Evolutionary conservation across 2,329 filamentous ascomycete genomes (phyloP).

Genomic region (Ceratocystis ficicola): DNA sequence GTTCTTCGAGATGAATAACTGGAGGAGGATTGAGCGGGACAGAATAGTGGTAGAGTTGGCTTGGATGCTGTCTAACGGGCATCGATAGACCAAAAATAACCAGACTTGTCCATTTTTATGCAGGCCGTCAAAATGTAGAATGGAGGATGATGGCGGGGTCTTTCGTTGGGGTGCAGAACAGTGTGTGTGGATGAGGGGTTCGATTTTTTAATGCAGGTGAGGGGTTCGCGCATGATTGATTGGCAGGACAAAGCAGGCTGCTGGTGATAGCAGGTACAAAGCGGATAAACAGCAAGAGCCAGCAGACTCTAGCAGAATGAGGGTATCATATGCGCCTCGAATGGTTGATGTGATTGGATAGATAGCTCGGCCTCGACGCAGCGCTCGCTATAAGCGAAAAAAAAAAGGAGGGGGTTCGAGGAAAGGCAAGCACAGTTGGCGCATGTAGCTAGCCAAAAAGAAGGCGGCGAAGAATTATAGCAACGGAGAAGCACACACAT

Average conservation of each 20-base stretch:
- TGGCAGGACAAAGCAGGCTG: neutral
- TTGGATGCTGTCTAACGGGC: neutral
- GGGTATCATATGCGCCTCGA: neutral
- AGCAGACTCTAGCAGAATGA: neutral
- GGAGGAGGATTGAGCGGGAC: neutral
- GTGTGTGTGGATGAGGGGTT: slow-evolving; percentile 2
- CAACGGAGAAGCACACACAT: slow-evolving; percentile 1
- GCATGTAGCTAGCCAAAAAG: neutral
- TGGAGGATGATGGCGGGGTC: neutral
- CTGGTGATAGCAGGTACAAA: neutral
- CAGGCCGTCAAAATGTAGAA: neutral
- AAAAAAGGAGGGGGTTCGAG: neutral
- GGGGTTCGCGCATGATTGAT: slow-evolving; percentile 14
- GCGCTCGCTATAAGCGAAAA: slow-evolving; percentile 3
- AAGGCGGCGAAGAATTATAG: neutral
- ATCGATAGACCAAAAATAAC: neutral
- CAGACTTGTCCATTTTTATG: neutral
- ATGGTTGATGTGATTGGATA: neutral
- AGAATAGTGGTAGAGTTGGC: neutral
- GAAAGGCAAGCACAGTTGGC: neutral
- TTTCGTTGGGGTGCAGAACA: neutral
- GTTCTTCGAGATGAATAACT: neutral
- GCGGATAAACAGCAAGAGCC: neutral
- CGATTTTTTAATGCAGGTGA: slow-evolving; percentile 8
- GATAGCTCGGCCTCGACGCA: neutral